These are phyloP conservation scores for Apostasia shenzhenica DNA, from an alignment of 106 monocot species.

Conservation along the genomic window DNA sequence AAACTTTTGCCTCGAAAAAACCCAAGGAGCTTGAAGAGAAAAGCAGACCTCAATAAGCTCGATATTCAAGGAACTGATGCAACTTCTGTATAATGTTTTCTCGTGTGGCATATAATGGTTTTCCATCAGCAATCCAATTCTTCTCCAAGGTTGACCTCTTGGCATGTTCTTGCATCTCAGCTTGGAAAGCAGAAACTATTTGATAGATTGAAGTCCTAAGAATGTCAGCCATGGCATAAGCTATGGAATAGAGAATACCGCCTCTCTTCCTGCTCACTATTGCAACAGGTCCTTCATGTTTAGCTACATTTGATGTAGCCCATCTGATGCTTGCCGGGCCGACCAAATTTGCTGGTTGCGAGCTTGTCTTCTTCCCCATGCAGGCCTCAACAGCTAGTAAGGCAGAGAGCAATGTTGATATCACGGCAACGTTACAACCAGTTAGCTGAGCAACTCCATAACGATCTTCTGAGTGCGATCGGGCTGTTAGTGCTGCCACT, in stretches of 20 bases:
- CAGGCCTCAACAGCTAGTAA: slow-evolving; percentile 80
- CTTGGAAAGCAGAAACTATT: slow-evolving; percentile 56
- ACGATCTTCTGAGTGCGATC: slow-evolving; percentile 71
- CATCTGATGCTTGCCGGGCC: slow-evolving; percentile 79
- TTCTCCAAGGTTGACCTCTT: slow-evolving; percentile 59
- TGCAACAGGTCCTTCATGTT: slow-evolving; percentile 18
- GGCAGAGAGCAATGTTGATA: slow-evolving; percentile 64
- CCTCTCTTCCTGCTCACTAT: slow-evolving; percentile 38
- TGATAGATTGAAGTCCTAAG: slow-evolving; percentile 74
- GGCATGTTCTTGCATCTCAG: slow-evolving; percentile 58
- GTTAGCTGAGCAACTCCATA: slow-evolving; percentile 93
- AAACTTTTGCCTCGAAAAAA: not conserved
- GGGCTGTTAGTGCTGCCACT: slow-evolving; percentile 55
- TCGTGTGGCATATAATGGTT: slow-evolving; percentile 63
- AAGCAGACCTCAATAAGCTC: slow-evolving; percentile 36
- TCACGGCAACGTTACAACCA: slow-evolving; percentile 51
- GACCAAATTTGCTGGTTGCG: slow-evolving; percentile 38
- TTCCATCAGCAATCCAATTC: slow-evolving; percentile 71
- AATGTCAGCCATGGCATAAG: slow-evolving; percentile 87
- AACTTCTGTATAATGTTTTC: slow-evolving; percentile 75
- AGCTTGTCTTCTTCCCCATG: slow-evolving; percentile 81
- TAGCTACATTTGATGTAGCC: slow-evolving; percentile 37
- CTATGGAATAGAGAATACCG: slow-evolving; percentile 34
- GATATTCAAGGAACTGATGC: slow-evolving; percentile 55
- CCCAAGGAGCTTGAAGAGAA: not conserved